Evolutionary conservation across 2,329 filamentous ascomycete genomes (phyloP).

Genomic region (Penicillium brasilianum): DNA sequence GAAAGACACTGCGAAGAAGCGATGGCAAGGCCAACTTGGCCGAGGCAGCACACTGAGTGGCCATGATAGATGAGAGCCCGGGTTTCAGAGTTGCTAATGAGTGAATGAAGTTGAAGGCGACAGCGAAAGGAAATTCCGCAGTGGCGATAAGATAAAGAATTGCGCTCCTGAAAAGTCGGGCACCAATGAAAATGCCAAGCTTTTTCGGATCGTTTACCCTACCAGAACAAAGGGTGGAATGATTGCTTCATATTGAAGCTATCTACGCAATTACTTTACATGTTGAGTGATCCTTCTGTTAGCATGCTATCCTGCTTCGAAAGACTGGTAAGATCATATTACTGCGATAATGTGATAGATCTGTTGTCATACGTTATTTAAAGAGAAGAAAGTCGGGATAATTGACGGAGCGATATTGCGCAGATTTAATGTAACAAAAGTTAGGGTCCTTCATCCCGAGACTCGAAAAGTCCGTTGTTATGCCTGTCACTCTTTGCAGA

Average conservation of each 20-base stretch:
- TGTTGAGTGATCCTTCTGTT: too few species aligned
- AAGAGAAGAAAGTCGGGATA: neutral
- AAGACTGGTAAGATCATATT: neutral
- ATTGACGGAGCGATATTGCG: neutral
- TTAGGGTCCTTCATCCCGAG: neutral
- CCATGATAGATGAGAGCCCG: conserved; percentile 22
- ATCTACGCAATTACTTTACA: neutral
- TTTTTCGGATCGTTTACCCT: neutral
- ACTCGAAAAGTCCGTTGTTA: neutral
- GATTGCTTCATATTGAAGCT: neutral
- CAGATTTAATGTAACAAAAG: neutral
- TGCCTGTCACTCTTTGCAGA: too few species aligned
- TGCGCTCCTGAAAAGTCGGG: neutral
- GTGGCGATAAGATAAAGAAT: conserved; percentile 11
- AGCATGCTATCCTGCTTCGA: neutral
- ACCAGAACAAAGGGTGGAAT: too few species aligned
- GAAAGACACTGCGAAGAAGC: conserved; percentile 33
- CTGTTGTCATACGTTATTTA: neutral
- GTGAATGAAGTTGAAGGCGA: neutral
- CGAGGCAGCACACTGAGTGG: conserved; percentile 30
- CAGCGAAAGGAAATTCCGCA: conserved; percentile 1
- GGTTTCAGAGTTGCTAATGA: neutral
- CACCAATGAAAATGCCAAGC: neutral
- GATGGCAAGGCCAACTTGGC: conserved; percentile 33
- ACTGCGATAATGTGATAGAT: neutral